phyloP scores from a whole-genome alignment of 331 rosid genomes.

The Cydonia oblonga region DNA sequence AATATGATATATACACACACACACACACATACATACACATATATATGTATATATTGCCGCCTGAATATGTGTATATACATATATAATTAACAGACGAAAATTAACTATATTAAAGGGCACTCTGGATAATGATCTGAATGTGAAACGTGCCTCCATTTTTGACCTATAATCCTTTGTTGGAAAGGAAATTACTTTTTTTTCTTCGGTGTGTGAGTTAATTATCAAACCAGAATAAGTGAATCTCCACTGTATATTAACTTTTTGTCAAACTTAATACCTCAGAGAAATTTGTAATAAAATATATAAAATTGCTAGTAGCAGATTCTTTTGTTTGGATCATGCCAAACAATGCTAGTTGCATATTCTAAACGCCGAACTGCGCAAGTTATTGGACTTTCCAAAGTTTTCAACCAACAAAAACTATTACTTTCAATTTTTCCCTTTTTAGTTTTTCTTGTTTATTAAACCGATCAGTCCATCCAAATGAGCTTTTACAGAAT shows the following conservation, averaged over 20 bases:
- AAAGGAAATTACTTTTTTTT: neutral
- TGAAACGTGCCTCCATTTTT: neutral
- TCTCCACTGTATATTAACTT: neutral
- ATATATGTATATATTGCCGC: neutral
- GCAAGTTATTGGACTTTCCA: neutral
- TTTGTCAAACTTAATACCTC: too few relatives aligned
- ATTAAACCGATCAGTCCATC: neutral
- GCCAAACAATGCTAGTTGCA: too few relatives aligned
- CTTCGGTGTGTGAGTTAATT: neutral
- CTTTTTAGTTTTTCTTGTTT: neutral
- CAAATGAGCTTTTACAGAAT: neutral
- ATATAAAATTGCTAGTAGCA: too few relatives aligned
- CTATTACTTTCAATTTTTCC: neutral
- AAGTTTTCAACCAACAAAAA: neutral
- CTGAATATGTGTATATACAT: neutral
- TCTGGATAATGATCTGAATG: neutral
- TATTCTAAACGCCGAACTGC: neutral
- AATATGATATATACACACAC: neutral
- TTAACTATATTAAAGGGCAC: too few relatives aligned
- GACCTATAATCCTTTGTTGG: neutral
- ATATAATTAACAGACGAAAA: neutral
- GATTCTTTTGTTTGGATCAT: too few relatives aligned
- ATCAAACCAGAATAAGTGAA: neutral
- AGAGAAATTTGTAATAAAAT: too few relatives aligned
- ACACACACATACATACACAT: neutral